A percentile compares a stretch with the other conserved stretches of the same genome.
phyloP scores from a whole-genome alignment of 2,329 filamentous ascomycete genomes.

The Chaetomium sp. region DNA sequence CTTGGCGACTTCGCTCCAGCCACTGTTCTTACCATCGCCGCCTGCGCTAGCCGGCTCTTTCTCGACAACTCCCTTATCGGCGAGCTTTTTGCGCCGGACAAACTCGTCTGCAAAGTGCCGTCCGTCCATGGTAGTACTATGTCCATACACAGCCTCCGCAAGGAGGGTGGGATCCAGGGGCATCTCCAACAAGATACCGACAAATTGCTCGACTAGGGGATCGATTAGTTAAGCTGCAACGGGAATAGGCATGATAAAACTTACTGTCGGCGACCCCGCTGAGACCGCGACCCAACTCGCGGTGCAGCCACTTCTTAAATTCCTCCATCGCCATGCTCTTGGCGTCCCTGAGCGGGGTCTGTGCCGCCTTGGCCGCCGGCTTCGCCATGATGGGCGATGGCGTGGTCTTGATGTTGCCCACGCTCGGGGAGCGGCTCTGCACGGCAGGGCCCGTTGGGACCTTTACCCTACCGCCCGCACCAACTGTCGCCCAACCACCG shows the following conservation, averaged over 20 bases:
- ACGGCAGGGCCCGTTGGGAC: constrained; percentile 62
- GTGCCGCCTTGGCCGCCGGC: constrained; percentile 51
- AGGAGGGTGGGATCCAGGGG: constrained; percentile 80
- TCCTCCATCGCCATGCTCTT: constrained; percentile 72
- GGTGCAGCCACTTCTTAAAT: constrained; percentile 89
- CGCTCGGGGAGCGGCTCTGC: constrained; percentile 50
- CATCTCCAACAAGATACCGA: constrained; percentile 72
- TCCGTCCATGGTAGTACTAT: constrained; percentile 86
- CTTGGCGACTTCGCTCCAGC: constrained; percentile 98
- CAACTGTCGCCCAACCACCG: constrained; percentile 88
- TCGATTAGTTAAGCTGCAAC: constrained; percentile 9
- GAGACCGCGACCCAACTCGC: constrained; percentile 75
- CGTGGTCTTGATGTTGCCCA: constrained; percentile 47
- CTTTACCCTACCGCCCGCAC: constrained; percentile 90
- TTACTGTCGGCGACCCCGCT: constrained; percentile 26
- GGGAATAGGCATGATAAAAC: neutral
- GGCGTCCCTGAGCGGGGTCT: constrained; percentile 47
- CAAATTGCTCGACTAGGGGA: constrained; percentile 73
- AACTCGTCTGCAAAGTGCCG: constrained; percentile 94
- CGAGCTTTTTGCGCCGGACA: constrained; percentile 86
- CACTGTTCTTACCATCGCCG: constrained; percentile 56
- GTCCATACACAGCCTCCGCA: constrained; percentile 84
- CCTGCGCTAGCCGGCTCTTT: constrained; percentile 61
- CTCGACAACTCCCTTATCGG: constrained; percentile 81
- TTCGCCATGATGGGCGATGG: constrained; percentile 51